These are phyloP conservation scores for Sugiyamaella paludigena DNA, from an alignment of 1,139 yeast genomes.

Conservation along the genomic window DNA sequence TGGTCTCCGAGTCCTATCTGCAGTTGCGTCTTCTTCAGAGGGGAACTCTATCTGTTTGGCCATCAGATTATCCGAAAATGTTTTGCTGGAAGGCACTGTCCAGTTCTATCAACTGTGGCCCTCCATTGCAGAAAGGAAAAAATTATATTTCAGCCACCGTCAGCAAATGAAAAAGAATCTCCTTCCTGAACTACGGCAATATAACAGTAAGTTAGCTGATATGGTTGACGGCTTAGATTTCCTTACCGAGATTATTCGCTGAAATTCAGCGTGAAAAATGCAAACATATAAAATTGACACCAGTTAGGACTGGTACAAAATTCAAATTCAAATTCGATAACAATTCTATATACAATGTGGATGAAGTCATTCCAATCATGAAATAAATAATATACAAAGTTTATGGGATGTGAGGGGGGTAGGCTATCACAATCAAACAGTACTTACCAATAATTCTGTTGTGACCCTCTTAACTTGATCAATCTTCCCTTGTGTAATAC, in stretches of 20 bases:
- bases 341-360: too few species aligned
- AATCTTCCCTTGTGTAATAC: not conserved
- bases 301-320: too few species aligned
- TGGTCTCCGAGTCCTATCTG: conserved; percentile 56
- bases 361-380: too few species aligned
- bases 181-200: conserved; percentile 36
- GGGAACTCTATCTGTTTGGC: conserved; percentile 13
- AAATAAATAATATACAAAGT: too few species aligned
- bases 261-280: too few species aligned
- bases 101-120: conserved; percentile 71
- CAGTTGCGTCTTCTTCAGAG: conserved; percentile 63
- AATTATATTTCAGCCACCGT: not conserved
- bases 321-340: too few species aligned
- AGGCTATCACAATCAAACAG: too few species aligned
- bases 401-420: too few species aligned
- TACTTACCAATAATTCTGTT: too few species aligned
- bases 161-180: not conserved
- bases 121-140: conserved; percentile 12
- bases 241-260: conserved; percentile 26
- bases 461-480: not conserved
- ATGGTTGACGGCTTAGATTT: conserved; percentile 47
- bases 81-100: conserved; percentile 42
- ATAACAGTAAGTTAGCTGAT: conserved; percentile 56
- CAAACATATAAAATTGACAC: too few species aligned
- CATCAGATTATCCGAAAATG: too few species aligned